phyloP scores from a whole-genome alignment of 345 rosid genomes.

The Luvunga scandens region DNA sequence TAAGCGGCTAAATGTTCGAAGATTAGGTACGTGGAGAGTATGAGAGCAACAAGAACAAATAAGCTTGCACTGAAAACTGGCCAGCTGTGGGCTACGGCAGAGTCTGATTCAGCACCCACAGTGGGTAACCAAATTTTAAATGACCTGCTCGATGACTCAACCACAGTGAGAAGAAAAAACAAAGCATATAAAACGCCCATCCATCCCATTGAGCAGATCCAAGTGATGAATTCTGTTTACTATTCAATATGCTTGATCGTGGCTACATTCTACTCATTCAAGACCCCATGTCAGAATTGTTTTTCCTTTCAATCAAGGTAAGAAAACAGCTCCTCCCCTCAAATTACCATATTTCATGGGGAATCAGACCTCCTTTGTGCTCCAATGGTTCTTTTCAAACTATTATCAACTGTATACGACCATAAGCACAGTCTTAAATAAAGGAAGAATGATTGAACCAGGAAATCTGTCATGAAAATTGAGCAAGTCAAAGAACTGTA shows the following conservation, averaged over 20 bases:
- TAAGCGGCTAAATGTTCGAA: conserved; percentile 90
- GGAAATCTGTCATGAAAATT: background rate
- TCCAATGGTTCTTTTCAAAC: background rate
- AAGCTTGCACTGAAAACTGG: conserved; percentile 85
- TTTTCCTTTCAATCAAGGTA: background rate
- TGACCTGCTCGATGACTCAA: conserved; percentile 52
- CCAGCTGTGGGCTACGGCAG: conserved; percentile 55
- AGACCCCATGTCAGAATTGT: background rate
- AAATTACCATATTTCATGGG: background rate
- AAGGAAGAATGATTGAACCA: background rate
- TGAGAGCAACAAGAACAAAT: conserved; percentile 70
- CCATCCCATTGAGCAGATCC: conserved; percentile 53
- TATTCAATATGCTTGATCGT: background rate
- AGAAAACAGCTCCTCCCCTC: background rate
- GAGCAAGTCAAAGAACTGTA: background rate
- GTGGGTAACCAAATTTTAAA: conserved; percentile 40
- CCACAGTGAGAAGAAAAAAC: conserved; percentile 52
- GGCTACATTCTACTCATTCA: background rate
- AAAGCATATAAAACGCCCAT: conserved; percentile 46
- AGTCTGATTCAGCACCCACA: conserved; percentile 43
- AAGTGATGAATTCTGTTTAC: conserved; percentile 9
- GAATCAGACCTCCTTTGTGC: background rate
- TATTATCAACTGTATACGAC: background rate
- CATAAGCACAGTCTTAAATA: background rate
- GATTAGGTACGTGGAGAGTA: conserved; percentile 85